phyloP scores from a whole-genome alignment of 2,329 filamentous ascomycete genomes.

The Aspergillus ochraceus region DNA sequence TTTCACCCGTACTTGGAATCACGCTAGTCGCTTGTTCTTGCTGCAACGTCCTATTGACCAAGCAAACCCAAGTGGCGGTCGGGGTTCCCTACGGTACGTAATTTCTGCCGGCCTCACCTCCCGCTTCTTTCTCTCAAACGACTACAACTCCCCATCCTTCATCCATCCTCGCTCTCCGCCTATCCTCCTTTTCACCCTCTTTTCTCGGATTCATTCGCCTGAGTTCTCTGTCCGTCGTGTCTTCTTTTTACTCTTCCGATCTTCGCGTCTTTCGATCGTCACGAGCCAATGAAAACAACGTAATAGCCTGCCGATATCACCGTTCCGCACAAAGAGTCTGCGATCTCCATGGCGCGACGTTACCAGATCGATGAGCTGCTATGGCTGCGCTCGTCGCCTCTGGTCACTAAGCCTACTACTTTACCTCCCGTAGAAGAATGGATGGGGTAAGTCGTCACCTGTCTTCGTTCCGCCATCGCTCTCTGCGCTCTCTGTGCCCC shows the following conservation, averaged over 20 bases:
- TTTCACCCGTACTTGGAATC: background rate
- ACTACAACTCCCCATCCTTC: background rate
- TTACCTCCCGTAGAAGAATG: slow-evolving; percentile 87
- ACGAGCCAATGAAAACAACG: slow-evolving; percentile 30
- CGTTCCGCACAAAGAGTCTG: slow-evolving; percentile 15
- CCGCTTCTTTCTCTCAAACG: background rate
- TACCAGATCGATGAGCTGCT: slow-evolving; percentile 78
- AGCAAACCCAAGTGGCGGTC: background rate
- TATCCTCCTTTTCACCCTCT: background rate
- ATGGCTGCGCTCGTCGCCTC: slow-evolving; percentile 74
- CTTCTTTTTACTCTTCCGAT: background rate
- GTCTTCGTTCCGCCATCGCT: background rate
- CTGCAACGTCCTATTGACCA: background rate
- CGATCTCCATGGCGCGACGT: slow-evolving; percentile 49
- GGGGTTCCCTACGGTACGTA: background rate
- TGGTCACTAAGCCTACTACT: slow-evolving; percentile 75
- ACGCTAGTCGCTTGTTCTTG: background rate
- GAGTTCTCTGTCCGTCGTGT: slow-evolving; percentile 4
- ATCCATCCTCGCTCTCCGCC: background rate
- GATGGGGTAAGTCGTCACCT: slow-evolving; percentile 72
- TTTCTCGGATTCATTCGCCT: background rate
- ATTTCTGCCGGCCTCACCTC: background rate
- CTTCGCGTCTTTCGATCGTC: background rate
- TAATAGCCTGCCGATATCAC: slow-evolving; percentile 19
- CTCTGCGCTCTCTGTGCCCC: slow-evolving; percentile 9